Percentiles rank a stretch among this genome's conserved stretches.
Evolutionary conservation across 371 early-diverging fungal species (phyloP).

Genomic region (Fennellomyces sp.): DNA sequence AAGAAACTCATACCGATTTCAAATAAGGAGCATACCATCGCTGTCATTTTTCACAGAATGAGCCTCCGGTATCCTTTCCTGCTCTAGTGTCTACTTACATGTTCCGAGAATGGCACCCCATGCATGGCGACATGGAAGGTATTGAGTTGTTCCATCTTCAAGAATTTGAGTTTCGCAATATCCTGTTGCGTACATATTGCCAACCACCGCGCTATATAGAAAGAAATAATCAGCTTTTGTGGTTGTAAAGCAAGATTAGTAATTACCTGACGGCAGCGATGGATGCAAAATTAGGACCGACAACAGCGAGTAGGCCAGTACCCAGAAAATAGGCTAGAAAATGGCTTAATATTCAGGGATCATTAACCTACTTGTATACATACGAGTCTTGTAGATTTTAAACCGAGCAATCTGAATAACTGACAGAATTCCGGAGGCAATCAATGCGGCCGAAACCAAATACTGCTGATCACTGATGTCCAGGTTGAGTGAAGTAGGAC

Average conservation of each 20-base stretch:
- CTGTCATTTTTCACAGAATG: too few relatives aligned
- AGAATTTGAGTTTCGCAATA: slow-evolving; percentile 46
- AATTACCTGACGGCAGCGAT: slow-evolving; percentile 38
- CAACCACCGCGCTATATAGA: slow-evolving; percentile 32
- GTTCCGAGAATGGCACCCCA: slow-evolving; percentile 68
- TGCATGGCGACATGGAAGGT: slow-evolving; percentile 56
- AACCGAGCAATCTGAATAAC: slow-evolving; percentile 67
- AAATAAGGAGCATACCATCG: slow-evolving; percentile 57
- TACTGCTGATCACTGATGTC: slow-evolving; percentile 49
- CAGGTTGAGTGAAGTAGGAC: slow-evolving; percentile 52
- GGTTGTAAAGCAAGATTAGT: neutral
- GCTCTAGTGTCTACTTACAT: too few relatives aligned
- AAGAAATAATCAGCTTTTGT: too few relatives aligned
- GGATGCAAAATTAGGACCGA: slow-evolving; percentile 60
- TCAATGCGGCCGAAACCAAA: slow-evolving; percentile 62
- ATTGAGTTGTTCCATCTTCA: slow-evolving; percentile 43
- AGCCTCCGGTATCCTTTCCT: too few relatives aligned
- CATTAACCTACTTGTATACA: too few relatives aligned
- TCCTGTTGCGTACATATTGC: slow-evolving; percentile 45
- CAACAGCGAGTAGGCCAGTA: slow-evolving; percentile 59
- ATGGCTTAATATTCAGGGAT: neutral
- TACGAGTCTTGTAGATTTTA: slow-evolving; percentile 42
- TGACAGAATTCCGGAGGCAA: slow-evolving; percentile 57
- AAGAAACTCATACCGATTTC: slow-evolving; percentile 58
- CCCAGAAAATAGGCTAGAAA: slow-evolving; percentile 48